Percentiles rank a stretch among this genome's conserved stretches.
Evolutionary conservation across 1,284 basidiomycete species (phyloP).

Genomic region (Neolentinus lepideus): DNA sequence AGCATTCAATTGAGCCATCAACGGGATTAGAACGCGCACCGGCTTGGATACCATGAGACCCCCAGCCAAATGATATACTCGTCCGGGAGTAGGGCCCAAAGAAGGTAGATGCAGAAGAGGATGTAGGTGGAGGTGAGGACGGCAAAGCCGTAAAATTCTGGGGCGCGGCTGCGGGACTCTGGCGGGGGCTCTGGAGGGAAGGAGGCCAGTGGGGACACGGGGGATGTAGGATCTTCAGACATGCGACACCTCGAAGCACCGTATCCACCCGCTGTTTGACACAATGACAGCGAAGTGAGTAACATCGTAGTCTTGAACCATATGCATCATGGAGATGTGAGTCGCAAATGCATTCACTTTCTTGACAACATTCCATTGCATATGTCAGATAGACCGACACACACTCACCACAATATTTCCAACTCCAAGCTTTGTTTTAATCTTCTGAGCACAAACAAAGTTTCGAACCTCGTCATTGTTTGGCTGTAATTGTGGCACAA

Average conservation of each 20-base stretch:
- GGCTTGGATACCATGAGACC: conserved; percentile 82
- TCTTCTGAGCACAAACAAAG: no score
- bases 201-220: conserved; percentile 44
- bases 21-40: conserved; percentile 38
- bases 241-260: neutral
- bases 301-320: neutral
- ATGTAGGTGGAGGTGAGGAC: conserved; percentile 76
- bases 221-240: conserved; percentile 32
- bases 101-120: conserved; percentile 60
- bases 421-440: no score
- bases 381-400: no score
- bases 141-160: conserved; percentile 86
- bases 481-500: no score
- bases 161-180: conserved; percentile 50
- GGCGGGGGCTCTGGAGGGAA: conserved; percentile 35
- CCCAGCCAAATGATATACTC: conserved; percentile 54
- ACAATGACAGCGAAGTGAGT: neutral
- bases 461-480: no score
- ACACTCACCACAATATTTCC: no score
- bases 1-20: neutral
- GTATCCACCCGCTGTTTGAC: neutral
- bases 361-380: no score
- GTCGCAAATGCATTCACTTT: no score
- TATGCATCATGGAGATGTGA: no score
- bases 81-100: conserved; percentile 53